These are phyloP conservation scores for Aschersonia sp. DNA, from an alignment of 2,329 filamentous ascomycete species.

Conservation along the genomic window DNA sequence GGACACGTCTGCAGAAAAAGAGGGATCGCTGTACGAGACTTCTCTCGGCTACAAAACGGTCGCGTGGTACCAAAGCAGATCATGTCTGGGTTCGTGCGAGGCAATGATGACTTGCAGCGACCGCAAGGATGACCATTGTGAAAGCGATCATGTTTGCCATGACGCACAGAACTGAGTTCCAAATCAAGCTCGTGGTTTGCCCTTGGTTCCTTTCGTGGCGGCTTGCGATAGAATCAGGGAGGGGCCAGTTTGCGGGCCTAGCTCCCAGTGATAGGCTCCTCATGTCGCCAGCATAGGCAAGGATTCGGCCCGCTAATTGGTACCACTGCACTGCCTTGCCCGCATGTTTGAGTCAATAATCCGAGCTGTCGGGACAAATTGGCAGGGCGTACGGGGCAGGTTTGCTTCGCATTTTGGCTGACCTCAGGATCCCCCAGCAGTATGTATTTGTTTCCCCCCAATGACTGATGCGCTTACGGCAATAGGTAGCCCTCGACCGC, in stretches of 20 bases:
- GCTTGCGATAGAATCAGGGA: not conserved
- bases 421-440: not conserved
- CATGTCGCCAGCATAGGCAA: constrained; percentile 1
- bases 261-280: not conserved
- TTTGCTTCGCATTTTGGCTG: not conserved
- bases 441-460: not conserved
- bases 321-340: not conserved
- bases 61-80: too few relatives aligned
- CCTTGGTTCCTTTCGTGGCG: not conserved
- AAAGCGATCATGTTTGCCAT: too few relatives aligned
- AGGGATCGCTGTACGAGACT: too few relatives aligned
- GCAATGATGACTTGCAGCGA: too few relatives aligned
- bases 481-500: not conserved
- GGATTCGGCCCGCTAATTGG: constrained; percentile 4
- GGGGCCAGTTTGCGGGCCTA: not conserved
- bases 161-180: not conserved
- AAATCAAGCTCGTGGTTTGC: not conserved
- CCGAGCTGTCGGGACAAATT: constrained; percentile 4
- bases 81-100: too few relatives aligned
- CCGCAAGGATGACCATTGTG: too few relatives aligned
- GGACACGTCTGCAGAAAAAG: too few relatives aligned
- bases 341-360: constrained; percentile 2
- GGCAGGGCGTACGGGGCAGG: not conserved
- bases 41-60: too few relatives aligned
- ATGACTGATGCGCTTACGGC: not conserved